A percentile compares a stretch with the other conserved stretches of the same genome.
Evolutionary conservation across 2,329 filamentous ascomycete genomes (phyloP).

Genomic region (Pseudocercospora crystallina): DNA sequence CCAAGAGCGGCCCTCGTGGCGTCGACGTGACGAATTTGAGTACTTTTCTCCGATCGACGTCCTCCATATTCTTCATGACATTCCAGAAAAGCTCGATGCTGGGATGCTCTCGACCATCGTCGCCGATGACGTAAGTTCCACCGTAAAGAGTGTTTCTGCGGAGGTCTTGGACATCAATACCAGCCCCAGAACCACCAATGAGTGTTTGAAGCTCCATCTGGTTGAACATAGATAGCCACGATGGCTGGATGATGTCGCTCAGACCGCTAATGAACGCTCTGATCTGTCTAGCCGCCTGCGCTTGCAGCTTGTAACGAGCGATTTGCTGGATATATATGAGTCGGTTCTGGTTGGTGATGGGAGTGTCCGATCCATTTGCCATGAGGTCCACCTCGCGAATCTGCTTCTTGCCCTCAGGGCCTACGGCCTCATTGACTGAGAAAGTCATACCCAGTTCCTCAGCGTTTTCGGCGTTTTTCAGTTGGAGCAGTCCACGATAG

Average conservation of each 20-base stretch:
- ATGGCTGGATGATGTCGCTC: conserved; percentile 81
- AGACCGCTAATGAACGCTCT: conserved; percentile 84
- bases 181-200: conserved; percentile 75
- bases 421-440: conserved; percentile 66
- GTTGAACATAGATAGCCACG: conserved; percentile 98
- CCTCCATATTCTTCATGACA: conserved; percentile 73
- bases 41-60: conserved; percentile 77
- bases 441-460: conserved; percentile 82
- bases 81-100: conserved; percentile 88
- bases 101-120: conserved; percentile 81
- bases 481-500: conserved; percentile 76
- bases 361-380: conserved; percentile 69
- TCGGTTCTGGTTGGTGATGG: conserved; percentile 88
- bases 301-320: conserved; percentile 78
- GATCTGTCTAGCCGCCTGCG: conserved; percentile 79
- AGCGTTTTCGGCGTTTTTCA: conserved; percentile 86
- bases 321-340: conserved; percentile 94
- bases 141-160: conserved; percentile 82
- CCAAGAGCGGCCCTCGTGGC: conserved; percentile 82
- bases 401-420: conserved; percentile 44
- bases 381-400: conserved; percentile 74
- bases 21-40: conserved; percentile 96
- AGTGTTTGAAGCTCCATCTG: conserved; percentile 91
- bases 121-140: conserved; percentile 84
- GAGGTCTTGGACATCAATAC: conserved; percentile 85